Percentiles rank a stretch among this genome's conserved stretches.
phyloP scores from a whole-genome alignment of 805 yeast species.

The Kodamaea fukazawae region DNA sequence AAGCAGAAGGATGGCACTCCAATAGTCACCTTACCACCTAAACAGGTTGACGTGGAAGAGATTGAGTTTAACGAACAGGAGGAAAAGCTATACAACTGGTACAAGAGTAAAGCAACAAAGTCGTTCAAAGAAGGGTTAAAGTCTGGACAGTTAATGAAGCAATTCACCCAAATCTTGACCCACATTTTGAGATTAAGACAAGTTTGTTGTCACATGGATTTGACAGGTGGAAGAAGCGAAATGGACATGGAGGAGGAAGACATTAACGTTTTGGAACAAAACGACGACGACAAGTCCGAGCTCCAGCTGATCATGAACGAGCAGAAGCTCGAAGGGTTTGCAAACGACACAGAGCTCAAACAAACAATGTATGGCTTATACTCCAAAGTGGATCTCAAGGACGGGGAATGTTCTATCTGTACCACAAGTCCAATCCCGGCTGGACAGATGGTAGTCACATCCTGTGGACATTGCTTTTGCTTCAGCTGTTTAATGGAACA shows the following conservation, averaged over 20 bases:
- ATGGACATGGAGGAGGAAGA: conserved; percentile 45
- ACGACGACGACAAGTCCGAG: conserved; percentile 4
- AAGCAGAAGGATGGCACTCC: conserved; percentile 69
- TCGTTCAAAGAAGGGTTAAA: conserved; percentile 59
- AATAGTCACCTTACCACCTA: conserved; percentile 72
- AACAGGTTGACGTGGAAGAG: conserved; percentile 66
- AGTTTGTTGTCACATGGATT: conserved; percentile 77
- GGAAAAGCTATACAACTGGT: conserved; percentile 60
- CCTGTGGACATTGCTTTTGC: conserved; percentile 83
- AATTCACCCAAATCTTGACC: conserved; percentile 75
- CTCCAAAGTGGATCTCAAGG: conserved; percentile 30
- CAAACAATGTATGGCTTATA: conserved; percentile 28
- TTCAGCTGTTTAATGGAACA: conserved; percentile 70
- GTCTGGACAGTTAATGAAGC: conserved; percentile 65
- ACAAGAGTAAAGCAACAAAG: conserved; percentile 62
- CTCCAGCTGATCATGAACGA: conserved; percentile 3
- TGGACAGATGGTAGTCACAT: conserved; percentile 57
- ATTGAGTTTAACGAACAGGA: conserved; percentile 68
- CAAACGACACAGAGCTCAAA: conserved; percentile 20
- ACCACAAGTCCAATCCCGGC: conserved; percentile 60
- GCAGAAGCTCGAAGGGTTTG: conserved; percentile 14
- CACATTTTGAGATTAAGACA: conserved; percentile 84
- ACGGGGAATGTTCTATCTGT: conserved; percentile 82
- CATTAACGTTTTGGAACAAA: conserved; percentile 1
- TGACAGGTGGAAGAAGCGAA: conserved; percentile 53